Evolutionary conservation across 2,329 filamentous ascomycete genomes (phyloP), one percentile per base, ranked within the genome.

Genomic region (Colletotrichum sidae): DNA sequence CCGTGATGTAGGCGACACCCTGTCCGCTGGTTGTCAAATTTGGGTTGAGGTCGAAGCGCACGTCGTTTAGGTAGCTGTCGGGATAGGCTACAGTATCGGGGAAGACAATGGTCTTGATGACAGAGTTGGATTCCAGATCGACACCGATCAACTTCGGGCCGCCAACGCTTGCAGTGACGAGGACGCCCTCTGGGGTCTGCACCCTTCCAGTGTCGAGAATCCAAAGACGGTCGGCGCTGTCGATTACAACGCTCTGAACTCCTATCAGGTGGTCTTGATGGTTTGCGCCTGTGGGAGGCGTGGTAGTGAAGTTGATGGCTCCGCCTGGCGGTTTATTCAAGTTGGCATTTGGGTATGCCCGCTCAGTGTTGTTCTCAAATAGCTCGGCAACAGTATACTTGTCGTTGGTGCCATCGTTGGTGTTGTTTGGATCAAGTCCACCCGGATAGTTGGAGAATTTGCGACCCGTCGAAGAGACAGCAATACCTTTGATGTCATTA

Each of bases 351-450:
- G 54, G 54, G 7, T 56, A 56, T 11, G 54, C 42, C 33, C n/a
- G 46, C 42, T 56, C 54, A 4, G 33, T 49, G 13, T 39, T 46
- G 15, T 56, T n/a, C 0, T 38, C 54, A 15, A 56, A 56, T 8
- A 56, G 44, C 35, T 56, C 54, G 42, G 54, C 54, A 6, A 56
- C 54, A 7, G 54, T 49, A 11, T 56, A 56, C 33, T 47, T 56
- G 42, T 34, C 54, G n/a, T 56, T 56, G 10, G 4, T 10, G 12
- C 54, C 54, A 17, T 56, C 12, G n/a, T 56, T 56, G 34, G 54
- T 56, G 41, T 56, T 56, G 44, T 56, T 56, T 8, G 54, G 42
- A n/a, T 56, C 54, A 11, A 56, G 54, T 8, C 54, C 54, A 11
- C 54, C 54, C 3, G 54, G 54, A 12, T 56, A 56, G 2, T 56